These are phyloP conservation scores for Populus simonii DNA, from an alignment of 345 rosid genomes.

Conservation along the genomic window DNA sequence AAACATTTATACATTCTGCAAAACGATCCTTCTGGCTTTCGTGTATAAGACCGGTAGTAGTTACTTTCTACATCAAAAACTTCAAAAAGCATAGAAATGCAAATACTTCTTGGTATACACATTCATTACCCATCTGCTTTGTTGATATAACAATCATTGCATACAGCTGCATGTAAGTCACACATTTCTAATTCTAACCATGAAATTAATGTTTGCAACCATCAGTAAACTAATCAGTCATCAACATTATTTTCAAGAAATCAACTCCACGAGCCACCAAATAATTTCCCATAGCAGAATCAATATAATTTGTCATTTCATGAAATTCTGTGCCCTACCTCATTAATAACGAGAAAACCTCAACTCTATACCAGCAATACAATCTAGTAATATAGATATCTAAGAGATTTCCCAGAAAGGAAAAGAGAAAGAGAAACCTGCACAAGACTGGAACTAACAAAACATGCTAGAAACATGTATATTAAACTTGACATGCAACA, in stretches of 20 bases:
- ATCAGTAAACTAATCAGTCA: not conserved
- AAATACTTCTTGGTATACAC: not conserved
- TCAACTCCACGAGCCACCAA: not conserved
- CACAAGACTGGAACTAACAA: not conserved
- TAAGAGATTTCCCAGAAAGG: not conserved
- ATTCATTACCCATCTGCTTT: not conserved
- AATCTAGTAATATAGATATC: not conserved
- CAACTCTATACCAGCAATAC: not conserved
- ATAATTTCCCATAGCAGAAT: not conserved
- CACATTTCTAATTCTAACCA: not conserved
- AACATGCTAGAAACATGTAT: not conserved
- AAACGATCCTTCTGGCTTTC: not conserved
- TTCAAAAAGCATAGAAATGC: not conserved
- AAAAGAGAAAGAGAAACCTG: not conserved
- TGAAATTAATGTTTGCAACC: not conserved
- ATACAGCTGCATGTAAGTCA: not conserved
- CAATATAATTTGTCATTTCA: not conserved
- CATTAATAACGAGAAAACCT: not conserved
- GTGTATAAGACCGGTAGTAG: not conserved
- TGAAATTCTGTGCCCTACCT: not conserved
- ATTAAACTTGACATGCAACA: not conserved
- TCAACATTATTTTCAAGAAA: not conserved
- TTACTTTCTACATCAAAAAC: not conserved
- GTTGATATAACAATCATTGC: not conserved
- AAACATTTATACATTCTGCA: not conserved